Evolutionary conservation across 2,329 filamentous ascomycete species (phyloP), one percentile per base, ranked within the genome.

Genomic region (Tympanopsis confertula): DNA sequence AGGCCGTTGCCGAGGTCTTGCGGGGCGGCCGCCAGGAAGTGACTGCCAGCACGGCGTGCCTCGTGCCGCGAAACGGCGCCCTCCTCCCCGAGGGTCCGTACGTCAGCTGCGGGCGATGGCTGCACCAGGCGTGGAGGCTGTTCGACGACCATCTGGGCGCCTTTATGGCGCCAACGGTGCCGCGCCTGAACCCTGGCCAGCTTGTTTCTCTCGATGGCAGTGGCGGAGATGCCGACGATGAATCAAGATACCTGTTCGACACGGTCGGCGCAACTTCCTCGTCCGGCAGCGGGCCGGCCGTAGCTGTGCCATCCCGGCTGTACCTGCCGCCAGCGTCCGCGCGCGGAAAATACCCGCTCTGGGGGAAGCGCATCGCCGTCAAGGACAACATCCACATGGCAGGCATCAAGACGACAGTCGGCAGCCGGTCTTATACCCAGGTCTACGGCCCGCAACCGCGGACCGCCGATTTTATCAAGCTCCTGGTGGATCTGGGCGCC

Each of bases 311-410:
- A 4, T 71, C 66, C 10, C 60, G 69, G n/a, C 52, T 72, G 1
- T 70, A 71, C 50, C 66, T n/a, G n/a, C n/a, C n/a, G n/a, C n/a
- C n/a, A n/a, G n/a, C 57, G 47, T 59, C 53, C 4, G 47, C 1
- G 54, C 60, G 35, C 4, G 18, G 38, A n/a, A 35, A 43, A 15
- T 62, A 66, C 43, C 68, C 68, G 3, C 52, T 74, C 1, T 63
- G 67, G 5, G 69, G 69, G 13, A 59, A 69, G 14, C 57, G 70
- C 10, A 51, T 73, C 1, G 68, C 62, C 2, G 57, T 74, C 33
- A 73, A 73, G 44, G 69, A 72, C 36, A 65, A 69, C 33, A 67
- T 59, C 42, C 59, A 73, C 41, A 48, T 73, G 35, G 58, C 61
- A 5, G 69, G 68, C 1, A 46, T 72, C 2, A 56, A 57, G n/a